Conservation (phyloP, 2,329 filamentous ascomycete genomes). For the Ceratocystis smalleyi region DNA sequence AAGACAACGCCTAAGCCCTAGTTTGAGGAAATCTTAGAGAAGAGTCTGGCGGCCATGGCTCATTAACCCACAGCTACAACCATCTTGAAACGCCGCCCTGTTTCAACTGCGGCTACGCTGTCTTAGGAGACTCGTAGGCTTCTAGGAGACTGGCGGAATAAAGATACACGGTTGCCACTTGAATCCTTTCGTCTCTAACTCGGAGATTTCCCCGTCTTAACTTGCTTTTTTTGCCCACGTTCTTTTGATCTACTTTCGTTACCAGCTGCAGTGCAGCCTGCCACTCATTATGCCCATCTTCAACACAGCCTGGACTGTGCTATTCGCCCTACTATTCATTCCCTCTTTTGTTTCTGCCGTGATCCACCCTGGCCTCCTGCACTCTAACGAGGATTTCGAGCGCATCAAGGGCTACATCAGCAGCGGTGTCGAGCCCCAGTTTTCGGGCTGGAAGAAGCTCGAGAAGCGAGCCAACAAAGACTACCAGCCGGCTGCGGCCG, state of each 20-base stretch:
- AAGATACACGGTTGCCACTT: background rate
- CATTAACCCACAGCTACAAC: background rate
- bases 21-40: no score
- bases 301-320: background rate
- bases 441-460: constrained; percentile 24
- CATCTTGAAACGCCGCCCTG: background rate
- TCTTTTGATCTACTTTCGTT: background rate
- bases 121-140: background rate
- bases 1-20: background rate
- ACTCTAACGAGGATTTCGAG: constrained; percentile 26
- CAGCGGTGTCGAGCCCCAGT: constrained; percentile 24
- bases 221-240: background rate
- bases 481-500: constrained; percentile 22
- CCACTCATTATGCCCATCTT: background rate
- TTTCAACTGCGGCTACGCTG: background rate
- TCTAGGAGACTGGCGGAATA: background rate
- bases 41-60: no score
- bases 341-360: background rate
- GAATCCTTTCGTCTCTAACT: background rate
- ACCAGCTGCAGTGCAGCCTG: background rate
- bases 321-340: background rate
- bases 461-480: constrained; percentile 21
- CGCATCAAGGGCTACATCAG: constrained; percentile 27
- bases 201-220: background rate
- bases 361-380: constrained; percentile 20